These are phyloP conservation scores for Sporothrix sp. DNA, from an alignment of 2,329 filamentous ascomycete species.

Conservation along the genomic window DNA sequence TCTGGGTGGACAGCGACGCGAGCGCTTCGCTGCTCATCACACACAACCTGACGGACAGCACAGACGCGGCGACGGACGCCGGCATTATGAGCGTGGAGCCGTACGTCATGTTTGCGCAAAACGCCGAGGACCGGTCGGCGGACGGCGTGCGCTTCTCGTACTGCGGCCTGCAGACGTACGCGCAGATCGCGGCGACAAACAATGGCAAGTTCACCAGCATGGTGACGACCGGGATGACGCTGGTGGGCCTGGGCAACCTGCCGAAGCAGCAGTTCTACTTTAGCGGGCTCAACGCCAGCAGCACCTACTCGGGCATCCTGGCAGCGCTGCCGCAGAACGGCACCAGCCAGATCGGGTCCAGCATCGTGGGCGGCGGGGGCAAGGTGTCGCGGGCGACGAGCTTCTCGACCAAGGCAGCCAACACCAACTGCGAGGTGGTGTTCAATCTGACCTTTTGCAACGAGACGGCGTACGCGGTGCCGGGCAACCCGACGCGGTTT, in stretches of 20 bases:
- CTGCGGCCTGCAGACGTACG: slow-evolving; percentile 63
- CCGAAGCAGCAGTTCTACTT: slow-evolving; percentile 88
- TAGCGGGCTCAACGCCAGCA: slow-evolving; percentile 60
- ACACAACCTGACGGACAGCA: slow-evolving; percentile 53
- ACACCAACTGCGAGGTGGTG: slow-evolving; percentile 71
- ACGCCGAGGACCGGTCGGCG: slow-evolving; percentile 48
- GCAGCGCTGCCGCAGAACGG: slow-evolving; percentile 58
- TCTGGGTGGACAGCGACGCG: slow-evolving; percentile 78
- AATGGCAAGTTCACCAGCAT: slow-evolving; percentile 38
- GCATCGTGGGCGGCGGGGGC: slow-evolving; percentile 59
- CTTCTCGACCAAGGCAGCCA: slow-evolving; percentile 60
- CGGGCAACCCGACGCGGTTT: slow-evolving; percentile 59
- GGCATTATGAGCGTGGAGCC: slow-evolving; percentile 46
- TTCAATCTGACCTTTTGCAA: slow-evolving; percentile 84
- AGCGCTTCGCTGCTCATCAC: slow-evolving; percentile 71
- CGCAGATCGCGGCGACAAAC: slow-evolving; percentile 51
- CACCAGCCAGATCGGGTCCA: slow-evolving; percentile 32
- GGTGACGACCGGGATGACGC: slow-evolving; percentile 57
- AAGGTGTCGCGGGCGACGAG: slow-evolving; percentile 59
- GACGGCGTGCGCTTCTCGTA: slow-evolving; percentile 68
- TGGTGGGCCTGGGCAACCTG: slow-evolving; percentile 51
- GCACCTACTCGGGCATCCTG: slow-evolving; percentile 63
- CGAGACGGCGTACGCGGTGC: slow-evolving; percentile 83
- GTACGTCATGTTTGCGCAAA: slow-evolving; percentile 68
- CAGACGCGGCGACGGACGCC: slow-evolving; percentile 41